Evolutionary conservation across 2,329 filamentous ascomycete genomes (phyloP), one percentile per base, ranked within the genome.

Genomic region (Stagonosporopsis cucurbitacearum): DNA sequence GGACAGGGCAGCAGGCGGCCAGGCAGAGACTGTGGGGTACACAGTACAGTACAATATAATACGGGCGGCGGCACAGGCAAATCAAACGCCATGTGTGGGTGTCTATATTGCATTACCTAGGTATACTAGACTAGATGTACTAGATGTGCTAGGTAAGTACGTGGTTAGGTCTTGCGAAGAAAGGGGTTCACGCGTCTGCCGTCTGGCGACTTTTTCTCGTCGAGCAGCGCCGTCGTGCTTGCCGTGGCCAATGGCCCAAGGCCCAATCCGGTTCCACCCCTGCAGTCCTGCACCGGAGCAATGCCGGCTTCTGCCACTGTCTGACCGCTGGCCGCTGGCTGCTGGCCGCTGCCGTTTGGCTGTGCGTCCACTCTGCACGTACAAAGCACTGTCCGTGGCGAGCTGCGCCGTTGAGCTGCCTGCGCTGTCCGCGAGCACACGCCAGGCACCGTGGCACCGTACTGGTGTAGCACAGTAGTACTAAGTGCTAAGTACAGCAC

Each of bases 171-270:
- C 5, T 9, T 26, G 13, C 26, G 43, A 47, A 42, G 44, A 50
- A 55, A 56, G 47, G 53, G 53, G 53, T 43, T 56, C 47, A 22
- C 42, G 36, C 53, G 28, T 37, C 35, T n/a, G n/a, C n/a, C n/a
- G n/a, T n/a, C n/a, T n/a, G 47, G 42, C 35, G 19, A 20, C 35
- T 28, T 12, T 12, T 30, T 23, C 37, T 37, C 47, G 36, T n/a
- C 41, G 28, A 35, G 41, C 40, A 35, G 36, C 44, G 37, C 41
- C 42, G 47, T 42, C 36, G 47, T 46, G 36, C 46, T 19, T 6
- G 36, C 48, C 46, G 15, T 55, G 41, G 46, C 50, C n/a, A n/a
- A 41, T 48, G 30, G 43, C 28, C 33, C 36, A 12, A 13, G 32
- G 36, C 47, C 48, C 37, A 45, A 56, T 32, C 41, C 47, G 47